A percentile compares a stretch with the other conserved stretches of the same genome.
Evolutionary conservation across 2,329 filamentous ascomycete genomes (phyloP).

Genomic region (Aspergillus ibericus): DNA sequence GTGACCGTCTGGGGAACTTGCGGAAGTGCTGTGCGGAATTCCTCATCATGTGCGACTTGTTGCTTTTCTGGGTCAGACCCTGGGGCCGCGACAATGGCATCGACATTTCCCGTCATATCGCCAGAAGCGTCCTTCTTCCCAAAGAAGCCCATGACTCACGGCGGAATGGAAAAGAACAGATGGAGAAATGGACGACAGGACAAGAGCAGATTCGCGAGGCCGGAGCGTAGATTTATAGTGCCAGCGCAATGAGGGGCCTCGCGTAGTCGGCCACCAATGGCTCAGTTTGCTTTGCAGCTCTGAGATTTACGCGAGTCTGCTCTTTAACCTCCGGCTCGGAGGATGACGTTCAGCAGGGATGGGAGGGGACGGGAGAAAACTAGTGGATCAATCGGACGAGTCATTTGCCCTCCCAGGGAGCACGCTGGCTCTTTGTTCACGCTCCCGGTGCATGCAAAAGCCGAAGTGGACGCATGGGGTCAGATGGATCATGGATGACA

Average conservation of each 20-base stretch:
- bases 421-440: not conserved
- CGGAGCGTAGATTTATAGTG: not conserved
- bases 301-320: not conserved
- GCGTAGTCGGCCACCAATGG: not conserved
- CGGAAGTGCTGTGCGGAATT: conserved; percentile 19
- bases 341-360: not conserved
- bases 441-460: not conserved
- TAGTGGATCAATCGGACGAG: not conserved
- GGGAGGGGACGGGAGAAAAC: not conserved
- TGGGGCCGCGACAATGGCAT: conserved; percentile 24
- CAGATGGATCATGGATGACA: not conserved
- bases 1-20: conserved; percentile 16
- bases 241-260: not conserved
- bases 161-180: not conserved
- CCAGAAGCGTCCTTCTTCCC: conserved; percentile 5
- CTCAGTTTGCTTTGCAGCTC: not conserved
- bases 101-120: conserved; percentile 4
- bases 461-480: not conserved
- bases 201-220: not conserved
- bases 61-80: conserved; percentile 31
- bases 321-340: not conserved
- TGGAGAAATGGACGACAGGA: not conserved
- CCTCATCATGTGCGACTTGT: conserved; percentile 23
- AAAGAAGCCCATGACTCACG: conserved; percentile 14
- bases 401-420: not conserved